Base-by-base conservation (phyloP, 2,329 filamentous ascomycete genomes). In the Diaporthe humulicola region DNA sequence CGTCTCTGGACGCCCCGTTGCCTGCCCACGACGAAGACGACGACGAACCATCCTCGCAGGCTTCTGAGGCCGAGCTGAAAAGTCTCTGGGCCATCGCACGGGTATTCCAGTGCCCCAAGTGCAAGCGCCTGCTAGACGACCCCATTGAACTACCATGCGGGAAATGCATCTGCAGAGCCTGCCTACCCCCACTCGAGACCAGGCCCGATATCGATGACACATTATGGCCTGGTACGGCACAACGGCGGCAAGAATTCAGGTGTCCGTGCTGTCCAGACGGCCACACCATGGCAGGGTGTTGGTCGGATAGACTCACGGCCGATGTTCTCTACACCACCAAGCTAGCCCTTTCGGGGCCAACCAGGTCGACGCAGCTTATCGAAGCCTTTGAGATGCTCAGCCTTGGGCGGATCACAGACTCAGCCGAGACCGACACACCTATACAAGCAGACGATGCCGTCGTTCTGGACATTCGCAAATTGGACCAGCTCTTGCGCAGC, bases 101-200 rank as follows among this genome's bases (percentile, higher is more conserved):
- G 57, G 86, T 97, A 54, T 88, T 97, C 71, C 95, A 97, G 84
- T 98, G 96, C 81, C 89, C 89, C 15, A 85, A 89, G 76, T 98
- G 96, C 82, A 94, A 92, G 4, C 86, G 86, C 57, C 92, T 93
- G 1, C 86, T 97, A 40, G 87, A 85, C 60, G 87, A 90, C 12
- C 94, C 95, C 7, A 88, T 95, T 73, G 94, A 94, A 0, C 86
- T 98, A 6, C 95, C 95, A 7, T 98, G 96, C 81, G 95, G 95
- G 38, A 91, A 93, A 80, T 93, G 92, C 15, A 83, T 98, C 15
- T 98, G 96, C 84, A 91, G 89, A 79, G 82, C 83, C 67, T 98
- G 96, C 83, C 84, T 98, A 2, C 95, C 95, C 1, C 84, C 90
- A 61, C 84, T 91, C 3, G 90, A 93, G 79, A 82, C 87, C 22